Conservation (phyloP, 768 basidiomycete species). For the Suillus subluteus region DNA sequence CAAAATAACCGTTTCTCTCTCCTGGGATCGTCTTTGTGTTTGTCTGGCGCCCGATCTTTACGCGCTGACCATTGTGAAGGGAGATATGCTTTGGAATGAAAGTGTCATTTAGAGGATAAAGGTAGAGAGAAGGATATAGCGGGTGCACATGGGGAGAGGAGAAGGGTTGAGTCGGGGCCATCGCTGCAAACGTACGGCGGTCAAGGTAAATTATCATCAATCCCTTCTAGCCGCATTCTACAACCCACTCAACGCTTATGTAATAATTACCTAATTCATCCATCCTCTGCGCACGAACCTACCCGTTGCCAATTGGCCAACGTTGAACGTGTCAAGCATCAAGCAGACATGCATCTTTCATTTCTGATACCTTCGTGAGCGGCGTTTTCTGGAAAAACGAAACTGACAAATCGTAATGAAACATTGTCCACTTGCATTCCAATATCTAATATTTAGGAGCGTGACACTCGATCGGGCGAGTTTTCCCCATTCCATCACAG, state of each 20-base stretch:
- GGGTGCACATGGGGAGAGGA: conserved; percentile 32
- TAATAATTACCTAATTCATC: background rate
- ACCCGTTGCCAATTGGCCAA: background rate
- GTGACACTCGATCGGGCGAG: background rate
- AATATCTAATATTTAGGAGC: background rate
- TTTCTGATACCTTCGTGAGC: background rate
- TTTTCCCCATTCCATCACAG: background rate
- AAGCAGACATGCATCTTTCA: background rate
- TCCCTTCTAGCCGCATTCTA: conserved; percentile 3
- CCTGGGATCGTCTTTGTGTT: conserved; percentile 93
- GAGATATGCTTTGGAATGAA: conserved; percentile 94
- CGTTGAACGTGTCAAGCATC: background rate
- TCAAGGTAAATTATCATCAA: conserved; percentile 9
- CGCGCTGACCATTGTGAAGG: conserved; percentile 64
- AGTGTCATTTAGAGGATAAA: conserved; percentile 94
- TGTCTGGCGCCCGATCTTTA: conserved; percentile 94
- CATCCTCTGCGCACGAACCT: conserved; percentile 5
- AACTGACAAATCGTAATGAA: background rate
- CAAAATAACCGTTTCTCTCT: conserved; percentile 95
- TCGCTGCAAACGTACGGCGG: conserved; percentile 22
- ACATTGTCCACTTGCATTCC: background rate
- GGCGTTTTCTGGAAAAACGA: background rate
- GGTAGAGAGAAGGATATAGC: conserved; percentile 52
- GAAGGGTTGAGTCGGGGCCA: conserved; percentile 37
- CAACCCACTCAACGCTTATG: conserved; percentile 9